Percentiles rank a stretch among this genome's conserved stretches.
Conservation (phyloP, 164 flowering plant species). For the Piper longum region DNA sequence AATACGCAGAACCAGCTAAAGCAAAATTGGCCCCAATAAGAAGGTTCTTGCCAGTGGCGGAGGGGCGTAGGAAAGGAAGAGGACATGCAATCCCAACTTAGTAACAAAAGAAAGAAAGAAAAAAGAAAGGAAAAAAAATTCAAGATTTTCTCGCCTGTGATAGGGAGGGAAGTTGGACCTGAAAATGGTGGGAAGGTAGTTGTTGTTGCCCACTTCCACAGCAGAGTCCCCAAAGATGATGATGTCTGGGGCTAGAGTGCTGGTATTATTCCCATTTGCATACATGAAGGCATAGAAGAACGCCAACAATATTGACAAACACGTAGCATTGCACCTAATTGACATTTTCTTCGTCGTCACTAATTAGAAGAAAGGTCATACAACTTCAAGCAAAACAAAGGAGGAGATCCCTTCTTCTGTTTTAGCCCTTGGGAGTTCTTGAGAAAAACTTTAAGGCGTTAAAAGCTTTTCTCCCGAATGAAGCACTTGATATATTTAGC, state of each 20-base stretch:
- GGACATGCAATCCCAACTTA: constrained; percentile 35
- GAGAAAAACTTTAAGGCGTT: too few relatives aligned
- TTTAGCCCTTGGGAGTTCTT: too few relatives aligned
- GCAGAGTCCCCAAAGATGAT: constrained; percentile 84
- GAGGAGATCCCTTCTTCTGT: too few relatives aligned
- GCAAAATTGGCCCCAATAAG: constrained; percentile 89
- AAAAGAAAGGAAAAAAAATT: not conserved
- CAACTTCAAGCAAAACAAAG: too few relatives aligned
- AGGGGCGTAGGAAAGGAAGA: constrained; percentile 77
- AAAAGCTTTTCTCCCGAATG: too few relatives aligned
- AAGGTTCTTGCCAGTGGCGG: constrained; percentile 82
- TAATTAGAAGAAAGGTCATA: too few relatives aligned
- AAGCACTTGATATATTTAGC: too few relatives aligned
- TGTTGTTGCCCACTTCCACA: too few relatives aligned
- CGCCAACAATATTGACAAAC: not conserved
- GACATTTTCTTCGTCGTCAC: too few relatives aligned
- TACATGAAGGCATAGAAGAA: constrained; percentile 1
- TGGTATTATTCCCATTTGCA: constrained; percentile 16
- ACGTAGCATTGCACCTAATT: too few relatives aligned
- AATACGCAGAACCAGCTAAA: constrained; percentile 86
- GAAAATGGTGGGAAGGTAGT: constrained; percentile 58
- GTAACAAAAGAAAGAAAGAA: not conserved
- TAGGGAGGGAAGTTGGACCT: constrained; percentile 85
- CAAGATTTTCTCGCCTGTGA: constrained; percentile 45
- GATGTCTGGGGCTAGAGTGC: constrained; percentile 62